Percentiles rank a stretch among this genome's conserved stretches.
Conservation (phyloP, 257 asterid species). For the Petunia secreta region DNA sequence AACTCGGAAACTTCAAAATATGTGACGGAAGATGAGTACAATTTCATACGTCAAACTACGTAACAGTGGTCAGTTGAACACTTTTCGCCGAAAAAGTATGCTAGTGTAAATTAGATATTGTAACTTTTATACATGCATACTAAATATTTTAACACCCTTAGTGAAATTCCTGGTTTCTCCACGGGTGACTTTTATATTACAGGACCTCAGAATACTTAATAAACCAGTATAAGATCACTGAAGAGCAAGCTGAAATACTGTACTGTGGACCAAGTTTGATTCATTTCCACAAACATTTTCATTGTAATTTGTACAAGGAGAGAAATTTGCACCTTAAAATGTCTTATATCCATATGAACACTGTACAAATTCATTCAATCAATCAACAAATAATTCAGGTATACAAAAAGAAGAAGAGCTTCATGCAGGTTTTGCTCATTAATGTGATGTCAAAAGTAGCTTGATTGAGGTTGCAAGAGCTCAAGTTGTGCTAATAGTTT, state of each 20-base stretch:
- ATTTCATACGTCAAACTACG: no score
- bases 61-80: no score
- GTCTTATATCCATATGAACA: background rate
- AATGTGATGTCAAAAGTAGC: constrained; percentile 52
- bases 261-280: background rate
- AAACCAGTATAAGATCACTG: no score
- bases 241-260: background rate
- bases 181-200: no score
- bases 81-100: no score
- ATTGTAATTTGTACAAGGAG: background rate
- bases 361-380: constrained; percentile 6
- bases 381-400: constrained; percentile 16
- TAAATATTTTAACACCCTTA: no score
- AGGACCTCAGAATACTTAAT: no score
- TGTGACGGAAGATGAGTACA: no score
- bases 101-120: no score
- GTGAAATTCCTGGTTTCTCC: no score
- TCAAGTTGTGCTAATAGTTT: constrained; percentile 84
- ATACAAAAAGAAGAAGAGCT: background rate
- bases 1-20: background rate
- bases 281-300: background rate
- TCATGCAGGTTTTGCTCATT: background rate
- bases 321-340: background rate
- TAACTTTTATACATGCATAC: no score
- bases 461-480: constrained; percentile 70